phyloP scores from a whole-genome alignment of 2,329 filamentous ascomycete species.

The Domatiomyces catenatus region DNA sequence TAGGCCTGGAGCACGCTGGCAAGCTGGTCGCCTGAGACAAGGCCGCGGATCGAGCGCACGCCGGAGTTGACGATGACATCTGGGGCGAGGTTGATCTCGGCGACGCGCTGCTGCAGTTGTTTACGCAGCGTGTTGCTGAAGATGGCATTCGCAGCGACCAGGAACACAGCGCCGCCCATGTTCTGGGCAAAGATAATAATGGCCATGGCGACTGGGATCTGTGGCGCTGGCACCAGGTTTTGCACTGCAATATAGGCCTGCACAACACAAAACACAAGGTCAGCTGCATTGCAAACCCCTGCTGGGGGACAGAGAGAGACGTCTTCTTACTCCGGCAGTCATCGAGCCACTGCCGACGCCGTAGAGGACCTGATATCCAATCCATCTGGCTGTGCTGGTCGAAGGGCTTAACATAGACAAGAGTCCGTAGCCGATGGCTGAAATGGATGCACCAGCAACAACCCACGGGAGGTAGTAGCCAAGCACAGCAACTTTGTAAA shows the following conservation, averaged over 20 bases:
- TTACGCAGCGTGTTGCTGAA: conserved; percentile 16
- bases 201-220: conserved; percentile 19
- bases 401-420: conserved; percentile 10
- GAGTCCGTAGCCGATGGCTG: conserved; percentile 12
- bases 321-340: no score
- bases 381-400: conserved; percentile 17
- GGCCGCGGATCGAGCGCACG: conserved; percentile 14
- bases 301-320: no score
- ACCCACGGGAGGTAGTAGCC: no score
- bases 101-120: conserved; percentile 7
- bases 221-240: conserved; percentile 15
- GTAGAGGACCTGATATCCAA: conserved; percentile 19
- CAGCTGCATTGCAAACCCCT: no score
- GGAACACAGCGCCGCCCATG: conserved; percentile 20
- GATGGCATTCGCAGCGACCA: conserved; percentile 20
- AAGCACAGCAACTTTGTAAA: no score
- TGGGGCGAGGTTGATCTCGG: conserved; percentile 11
- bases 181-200: conserved; percentile 23
- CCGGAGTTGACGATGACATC: conserved; percentile 18
- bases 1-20: conserved; percentile 18
- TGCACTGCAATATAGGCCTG: conserved; percentile 20
- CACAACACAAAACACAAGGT: conserved; percentile 5
- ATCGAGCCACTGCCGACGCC: no score
- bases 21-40: conserved; percentile 16
- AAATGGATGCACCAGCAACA: conserved; percentile 1